Conservation (phyloP, 2,329 filamentous ascomycete genomes). For the Hypoxylon sp. region DNA sequence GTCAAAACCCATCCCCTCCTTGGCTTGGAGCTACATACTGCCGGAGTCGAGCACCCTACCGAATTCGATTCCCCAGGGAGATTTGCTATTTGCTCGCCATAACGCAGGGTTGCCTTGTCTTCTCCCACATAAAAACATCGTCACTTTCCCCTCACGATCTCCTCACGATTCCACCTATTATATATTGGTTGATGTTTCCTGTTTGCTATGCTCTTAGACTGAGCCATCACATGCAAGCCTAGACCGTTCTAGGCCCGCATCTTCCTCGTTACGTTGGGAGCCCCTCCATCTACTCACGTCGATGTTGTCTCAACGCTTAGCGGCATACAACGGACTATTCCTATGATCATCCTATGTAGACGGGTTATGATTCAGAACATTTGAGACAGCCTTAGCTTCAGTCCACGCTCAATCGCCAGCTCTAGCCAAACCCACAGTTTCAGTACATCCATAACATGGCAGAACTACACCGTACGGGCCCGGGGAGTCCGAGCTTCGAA, state of each 20-base stretch:
- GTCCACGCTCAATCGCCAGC: slow-evolving; percentile 7
- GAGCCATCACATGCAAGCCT: slow-evolving; percentile 16
- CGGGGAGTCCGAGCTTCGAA: slow-evolving; percentile 43
- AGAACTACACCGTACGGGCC: slow-evolving; percentile 15
- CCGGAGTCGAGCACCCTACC: slow-evolving; percentile 22
- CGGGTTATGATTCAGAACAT: slow-evolving; percentile 19
- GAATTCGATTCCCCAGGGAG: slow-evolving; percentile 14
- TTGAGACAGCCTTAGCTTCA: slow-evolving; percentile 5
- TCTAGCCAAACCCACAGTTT: not conserved
- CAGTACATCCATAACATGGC: slow-evolving; percentile 22
- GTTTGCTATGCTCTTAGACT: slow-evolving; percentile 22
- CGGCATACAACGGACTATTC: slow-evolving; percentile 7
- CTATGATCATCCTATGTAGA: slow-evolving; percentile 6
- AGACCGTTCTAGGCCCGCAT: no score
- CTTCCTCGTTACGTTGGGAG: slow-evolving; percentile 14
- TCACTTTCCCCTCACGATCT: slow-evolving; percentile 21
- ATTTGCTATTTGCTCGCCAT: slow-evolving; percentile 12
- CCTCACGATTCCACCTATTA: slow-evolving; percentile 26
- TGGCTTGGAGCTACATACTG: slow-evolving; percentile 25
- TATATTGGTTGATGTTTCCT: slow-evolving; percentile 20
- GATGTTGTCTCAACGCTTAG: slow-evolving; percentile 14
- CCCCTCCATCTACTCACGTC: slow-evolving; percentile 8
- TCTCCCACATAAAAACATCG: slow-evolving; percentile 19
- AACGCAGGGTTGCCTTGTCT: slow-evolving; percentile 41
- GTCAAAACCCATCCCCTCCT: slow-evolving; percentile 3